Conservation (phyloP, 2,329 filamentous ascomycete species). For the Harringtonia lauricola region DNA sequence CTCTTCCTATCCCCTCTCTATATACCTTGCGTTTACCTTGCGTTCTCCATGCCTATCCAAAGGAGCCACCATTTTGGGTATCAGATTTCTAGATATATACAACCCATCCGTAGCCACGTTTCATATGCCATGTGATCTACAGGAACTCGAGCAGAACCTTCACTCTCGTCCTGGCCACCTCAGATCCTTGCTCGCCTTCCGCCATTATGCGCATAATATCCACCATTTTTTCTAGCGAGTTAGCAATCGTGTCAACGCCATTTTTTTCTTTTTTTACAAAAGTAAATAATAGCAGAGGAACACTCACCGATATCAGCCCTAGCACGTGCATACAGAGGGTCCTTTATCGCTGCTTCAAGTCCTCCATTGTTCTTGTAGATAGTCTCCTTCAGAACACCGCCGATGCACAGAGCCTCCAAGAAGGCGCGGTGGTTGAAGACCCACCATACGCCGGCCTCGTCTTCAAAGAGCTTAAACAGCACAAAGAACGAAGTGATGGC, state of each 20-base stretch:
- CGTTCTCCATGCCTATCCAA: not conserved
- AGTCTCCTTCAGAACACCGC: conserved; percentile 44
- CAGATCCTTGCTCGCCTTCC: conserved; percentile 41
- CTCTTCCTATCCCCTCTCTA: too few species aligned
- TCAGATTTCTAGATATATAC: not conserved
- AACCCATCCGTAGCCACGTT: not conserved
- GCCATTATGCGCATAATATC: conserved; percentile 51
- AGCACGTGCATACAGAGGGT: conserved; percentile 49
- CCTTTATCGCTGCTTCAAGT: conserved; percentile 33
- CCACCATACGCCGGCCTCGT: conserved; percentile 73
- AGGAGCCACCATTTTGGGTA: not conserved
- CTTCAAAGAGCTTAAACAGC: conserved; percentile 55
- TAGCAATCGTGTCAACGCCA: too few species aligned
- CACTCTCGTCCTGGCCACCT: conserved; percentile 48
- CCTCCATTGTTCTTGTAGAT: conserved; percentile 30
- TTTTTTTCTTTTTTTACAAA: too few species aligned
- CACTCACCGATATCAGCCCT: conserved; percentile 49
- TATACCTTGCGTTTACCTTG: not conserved
- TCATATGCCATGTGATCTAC: conserved; percentile 1
- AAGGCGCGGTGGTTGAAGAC: conserved; percentile 75
- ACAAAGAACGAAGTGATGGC: conserved; percentile 67
- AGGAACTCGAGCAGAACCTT: conserved; percentile 46
- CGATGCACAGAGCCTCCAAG: conserved; percentile 62
- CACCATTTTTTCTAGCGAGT: conserved; percentile 35
- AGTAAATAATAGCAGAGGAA: not conserved